Evolutionary conservation across 164 flowering plant species (phyloP), one percentile per base, ranked within the genome.

Genomic region (Stephania japonica): DNA sequence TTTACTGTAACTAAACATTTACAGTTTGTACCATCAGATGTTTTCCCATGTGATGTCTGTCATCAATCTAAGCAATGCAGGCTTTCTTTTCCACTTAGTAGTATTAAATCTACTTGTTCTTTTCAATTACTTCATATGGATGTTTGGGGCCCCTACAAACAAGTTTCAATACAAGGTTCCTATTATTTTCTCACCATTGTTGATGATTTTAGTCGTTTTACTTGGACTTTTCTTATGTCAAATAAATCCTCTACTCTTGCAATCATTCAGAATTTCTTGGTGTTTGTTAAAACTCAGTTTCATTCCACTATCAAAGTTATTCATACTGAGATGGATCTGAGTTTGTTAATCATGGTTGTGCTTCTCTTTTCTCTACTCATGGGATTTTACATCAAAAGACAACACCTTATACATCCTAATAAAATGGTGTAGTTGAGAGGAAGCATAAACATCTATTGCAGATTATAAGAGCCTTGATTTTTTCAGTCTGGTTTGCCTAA

Each of bases 91-190:
- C 32, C 32, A 38, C 8, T 5, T 2, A 41, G 47, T 8, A 6
- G 4, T 42, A 68, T 42, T 2, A 14, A 5, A 6, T 24, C 50
- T 18, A n/a, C 0, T 42, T 0, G 4, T 68, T 2, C 21, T 42
- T 68, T 68, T 68, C 24, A 68, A 19, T 21, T 68, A 42, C 6
- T 68, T 0, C 53, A 68, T 41, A 24, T 42, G 0, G 19, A 68
- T 42, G 0, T 68, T 42, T 68, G 70, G 70, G 50, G 70, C 8
- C 70, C 70, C 18, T 68, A 68, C 26, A 42, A 41, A 12, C 14
- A 53, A 12, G 19, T 19, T 68, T 12, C 50, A 3, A 44, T 44
- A 8, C 10, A 9, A 44, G 7, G 50, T 3, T 8, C 7, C 7
- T 9, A 44, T 13, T 44, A 44, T 13, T 6, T 68, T 6, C 16